A percentile compares a stretch with the other conserved stretches of the same genome.
Conservation (phyloP, 805 yeast genomes). For the Ogataea thermomethanolica region DNA sequence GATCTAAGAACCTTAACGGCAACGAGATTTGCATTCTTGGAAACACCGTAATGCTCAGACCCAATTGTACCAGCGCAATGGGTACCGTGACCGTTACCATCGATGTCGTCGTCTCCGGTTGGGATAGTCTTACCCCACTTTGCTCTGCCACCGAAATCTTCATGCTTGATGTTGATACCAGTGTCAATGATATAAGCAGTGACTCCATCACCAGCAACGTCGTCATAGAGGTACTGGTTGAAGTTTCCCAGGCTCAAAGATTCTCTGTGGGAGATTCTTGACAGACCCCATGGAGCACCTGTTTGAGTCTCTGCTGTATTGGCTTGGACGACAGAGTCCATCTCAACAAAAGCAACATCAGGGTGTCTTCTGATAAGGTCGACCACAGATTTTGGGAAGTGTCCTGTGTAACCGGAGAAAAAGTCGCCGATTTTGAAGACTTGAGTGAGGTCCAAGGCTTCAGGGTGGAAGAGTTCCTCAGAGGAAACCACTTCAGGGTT, state of each 20-base stretch:
- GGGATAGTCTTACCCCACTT: slow-evolving; percentile 84
- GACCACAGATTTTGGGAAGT: slow-evolving; percentile 70
- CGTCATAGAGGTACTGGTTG: slow-evolving; percentile 70
- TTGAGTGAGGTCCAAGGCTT: slow-evolving; percentile 55
- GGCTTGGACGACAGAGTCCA: slow-evolving; percentile 68
- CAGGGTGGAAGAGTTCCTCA: slow-evolving; percentile 9
- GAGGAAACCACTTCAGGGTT: slow-evolving; percentile 19
- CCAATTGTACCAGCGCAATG: slow-evolving; percentile 97
- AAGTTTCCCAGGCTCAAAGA: slow-evolving; percentile 63
- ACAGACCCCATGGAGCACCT: slow-evolving; percentile 94
- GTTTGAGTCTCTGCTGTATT: slow-evolving; percentile 63
- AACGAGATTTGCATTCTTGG: slow-evolving; percentile 72
- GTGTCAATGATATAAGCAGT: slow-evolving; percentile 88
- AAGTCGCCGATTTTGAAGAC: slow-evolving; percentile 54
- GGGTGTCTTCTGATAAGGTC: slow-evolving; percentile 61
- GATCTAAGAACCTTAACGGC: slow-evolving; percentile 83
- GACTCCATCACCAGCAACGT: slow-evolving; percentile 76
- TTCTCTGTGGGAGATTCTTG: slow-evolving; percentile 82
- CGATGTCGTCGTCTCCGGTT: slow-evolving; percentile 61
- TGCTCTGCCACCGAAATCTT: slow-evolving; percentile 82
- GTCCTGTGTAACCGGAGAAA: slow-evolving; percentile 81
- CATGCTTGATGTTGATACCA: slow-evolving; percentile 74
- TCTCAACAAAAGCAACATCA: slow-evolving; percentile 59
- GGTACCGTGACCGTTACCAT: slow-evolving; percentile 94
- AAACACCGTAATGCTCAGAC: slow-evolving; percentile 75